Conservation (phyloP, 1,284 basidiomycete genomes). For the Caloboletus inedulis region DNA sequence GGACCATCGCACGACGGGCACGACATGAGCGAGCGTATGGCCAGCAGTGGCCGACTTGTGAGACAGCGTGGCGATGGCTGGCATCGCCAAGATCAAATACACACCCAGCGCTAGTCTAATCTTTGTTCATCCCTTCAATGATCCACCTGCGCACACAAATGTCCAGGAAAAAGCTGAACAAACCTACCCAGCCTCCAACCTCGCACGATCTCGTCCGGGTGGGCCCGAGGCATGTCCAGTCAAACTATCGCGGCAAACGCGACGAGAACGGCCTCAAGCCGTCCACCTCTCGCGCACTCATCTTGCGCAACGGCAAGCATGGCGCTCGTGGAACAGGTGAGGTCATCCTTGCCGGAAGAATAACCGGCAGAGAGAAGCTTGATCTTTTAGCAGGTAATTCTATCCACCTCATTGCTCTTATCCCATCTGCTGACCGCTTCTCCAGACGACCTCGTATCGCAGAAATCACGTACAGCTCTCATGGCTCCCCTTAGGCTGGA, state of each 20-base stretch:
- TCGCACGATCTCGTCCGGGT: slow-evolving; percentile 47
- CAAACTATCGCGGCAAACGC: slow-evolving; percentile 39
- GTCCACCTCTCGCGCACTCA: slow-evolving; percentile 64
- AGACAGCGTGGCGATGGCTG: neutral
- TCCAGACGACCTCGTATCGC: slow-evolving; percentile 61
- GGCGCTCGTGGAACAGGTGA: slow-evolving; percentile 69
- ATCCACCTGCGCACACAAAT: slow-evolving; percentile 13
- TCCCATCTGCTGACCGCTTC: slow-evolving; percentile 8
- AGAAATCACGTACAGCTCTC: slow-evolving; percentile 55
- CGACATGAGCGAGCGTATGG: neutral
- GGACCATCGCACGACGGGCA: neutral
- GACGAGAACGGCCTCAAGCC: slow-evolving; percentile 52
- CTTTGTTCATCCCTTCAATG: neutral
- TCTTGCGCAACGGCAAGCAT: slow-evolving; percentile 70
- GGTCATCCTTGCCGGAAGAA: slow-evolving; percentile 50
- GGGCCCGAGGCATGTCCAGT: slow-evolving; percentile 52
- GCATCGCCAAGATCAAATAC: neutral
- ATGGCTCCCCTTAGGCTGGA: slow-evolving; percentile 62
- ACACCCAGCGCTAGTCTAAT: neutral
- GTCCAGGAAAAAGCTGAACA: slow-evolving; percentile 32
- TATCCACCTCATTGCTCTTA: slow-evolving; percentile 13
- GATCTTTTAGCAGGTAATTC: slow-evolving; percentile 74
- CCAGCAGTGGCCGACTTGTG: no score
- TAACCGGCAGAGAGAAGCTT: slow-evolving; percentile 73
- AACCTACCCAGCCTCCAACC: slow-evolving; percentile 6